Conservation (phyloP, 225 moss, liverwort and hornwort species). For the Marchantia paleacea region DNA sequence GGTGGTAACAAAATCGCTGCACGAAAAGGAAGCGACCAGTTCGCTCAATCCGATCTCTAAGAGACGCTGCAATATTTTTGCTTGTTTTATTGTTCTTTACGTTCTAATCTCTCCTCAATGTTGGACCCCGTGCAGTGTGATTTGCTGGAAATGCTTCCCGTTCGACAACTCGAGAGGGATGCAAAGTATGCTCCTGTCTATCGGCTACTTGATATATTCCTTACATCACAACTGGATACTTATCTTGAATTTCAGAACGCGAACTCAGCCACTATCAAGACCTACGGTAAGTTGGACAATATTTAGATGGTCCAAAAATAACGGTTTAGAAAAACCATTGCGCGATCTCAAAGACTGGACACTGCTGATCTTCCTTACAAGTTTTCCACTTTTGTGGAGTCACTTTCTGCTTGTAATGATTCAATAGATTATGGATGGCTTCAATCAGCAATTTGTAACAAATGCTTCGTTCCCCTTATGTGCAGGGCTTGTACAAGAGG, state of each 20-base stretch:
- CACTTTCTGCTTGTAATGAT: no score
- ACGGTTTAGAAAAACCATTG: no score
- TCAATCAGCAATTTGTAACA: not conserved
- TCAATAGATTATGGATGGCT: not conserved
- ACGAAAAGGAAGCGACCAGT: no score
- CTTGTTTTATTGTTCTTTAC: no score
- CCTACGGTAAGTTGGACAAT: slow-evolving; percentile 48
- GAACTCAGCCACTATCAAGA: slow-evolving; percentile 66
- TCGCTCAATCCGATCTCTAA: no score
- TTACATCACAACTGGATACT: slow-evolving; percentile 73
- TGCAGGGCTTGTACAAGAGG: slow-evolving; percentile 90
- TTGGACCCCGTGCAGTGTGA: slow-evolving; percentile 59
- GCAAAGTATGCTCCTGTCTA: slow-evolving; percentile 70
- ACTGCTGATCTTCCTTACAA: no score
- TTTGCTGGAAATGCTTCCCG: slow-evolving; percentile 72
- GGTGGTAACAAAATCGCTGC: no score
- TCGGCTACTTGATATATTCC: slow-evolving; percentile 80
- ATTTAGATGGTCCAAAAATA: no score
- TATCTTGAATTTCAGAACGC: slow-evolving; percentile 83
- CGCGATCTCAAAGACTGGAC: no score
- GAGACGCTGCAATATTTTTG: no score
- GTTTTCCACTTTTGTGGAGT: no score
- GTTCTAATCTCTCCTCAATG: not conserved
- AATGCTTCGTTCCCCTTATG: not conserved
- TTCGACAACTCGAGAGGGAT: slow-evolving; percentile 76